Evolutionary conservation across 352 stramenopile species (phyloP).

Genomic region (Globisporangium viniferum): DNA sequence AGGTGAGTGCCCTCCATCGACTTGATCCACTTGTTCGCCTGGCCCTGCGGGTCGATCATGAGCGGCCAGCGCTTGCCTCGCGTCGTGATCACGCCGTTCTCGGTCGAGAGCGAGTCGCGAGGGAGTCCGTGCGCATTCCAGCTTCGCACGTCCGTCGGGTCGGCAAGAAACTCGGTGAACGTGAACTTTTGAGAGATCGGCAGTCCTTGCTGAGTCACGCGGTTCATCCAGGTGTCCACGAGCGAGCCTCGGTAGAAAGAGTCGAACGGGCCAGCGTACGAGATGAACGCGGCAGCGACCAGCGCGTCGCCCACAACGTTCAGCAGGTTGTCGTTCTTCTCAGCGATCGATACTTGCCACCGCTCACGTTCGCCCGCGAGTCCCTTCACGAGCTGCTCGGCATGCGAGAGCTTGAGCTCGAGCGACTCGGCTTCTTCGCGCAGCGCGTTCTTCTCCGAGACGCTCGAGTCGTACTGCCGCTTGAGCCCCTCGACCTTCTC

Average conservation of each 20-base stretch:
- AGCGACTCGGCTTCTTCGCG: slow-evolving; percentile 91
- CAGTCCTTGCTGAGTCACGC: slow-evolving; percentile 79
- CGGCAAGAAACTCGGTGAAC: slow-evolving; percentile 91
- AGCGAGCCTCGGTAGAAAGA: slow-evolving; percentile 86
- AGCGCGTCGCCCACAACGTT: slow-evolving; percentile 92
- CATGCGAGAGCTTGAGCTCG: slow-evolving; percentile 91
- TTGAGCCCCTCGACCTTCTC: slow-evolving; percentile 91
- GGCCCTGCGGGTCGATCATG: slow-evolving; percentile 96
- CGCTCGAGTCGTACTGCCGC: slow-evolving; percentile 89
- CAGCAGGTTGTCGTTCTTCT: slow-evolving; percentile 85
- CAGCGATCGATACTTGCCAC: slow-evolving; percentile 90
- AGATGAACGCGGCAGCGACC: slow-evolving; percentile 92
- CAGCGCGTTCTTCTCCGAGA: slow-evolving; percentile 93
- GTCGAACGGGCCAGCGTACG: slow-evolving; percentile 95
- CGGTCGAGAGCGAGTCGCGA: slow-evolving; percentile 90
- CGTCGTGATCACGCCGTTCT: slow-evolving; percentile 96
- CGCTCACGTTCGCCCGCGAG: slow-evolving; percentile 92
- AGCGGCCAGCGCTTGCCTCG: slow-evolving; percentile 93
- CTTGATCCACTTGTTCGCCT: slow-evolving; percentile 97
- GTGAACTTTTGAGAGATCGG: slow-evolving; percentile 87
- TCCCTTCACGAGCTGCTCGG: slow-evolving; percentile 93
- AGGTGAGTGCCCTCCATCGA: slow-evolving; percentile 89
- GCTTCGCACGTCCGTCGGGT: slow-evolving; percentile 91
- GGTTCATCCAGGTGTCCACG: slow-evolving; percentile 88
- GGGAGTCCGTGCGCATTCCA: slow-evolving; percentile 96